A percentile compares a stretch with the other conserved stretches of the same genome.
phyloP scores from a whole-genome alignment of 139 green algal species.

The Spirogloea muscicola region DNA sequence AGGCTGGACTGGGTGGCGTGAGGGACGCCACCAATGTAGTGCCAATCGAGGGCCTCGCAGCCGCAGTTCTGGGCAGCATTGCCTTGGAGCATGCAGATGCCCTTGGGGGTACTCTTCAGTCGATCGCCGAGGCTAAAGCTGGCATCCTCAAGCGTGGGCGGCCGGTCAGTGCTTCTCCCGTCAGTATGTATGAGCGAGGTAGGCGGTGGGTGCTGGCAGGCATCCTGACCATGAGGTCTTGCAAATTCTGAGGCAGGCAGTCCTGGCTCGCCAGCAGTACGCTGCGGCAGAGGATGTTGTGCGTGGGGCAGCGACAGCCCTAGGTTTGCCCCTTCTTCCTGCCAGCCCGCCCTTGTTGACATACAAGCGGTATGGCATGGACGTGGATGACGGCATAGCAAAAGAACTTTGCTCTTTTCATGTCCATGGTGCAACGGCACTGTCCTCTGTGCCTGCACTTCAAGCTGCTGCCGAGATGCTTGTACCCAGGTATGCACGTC shows the following conservation, averaged over 20 bases:
- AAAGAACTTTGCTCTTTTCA: background rate
- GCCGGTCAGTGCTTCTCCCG: conserved; percentile 17
- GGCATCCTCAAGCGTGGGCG: conserved; percentile 11
- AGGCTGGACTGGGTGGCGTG: conserved; percentile 13
- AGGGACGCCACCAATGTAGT: conserved; percentile 28
- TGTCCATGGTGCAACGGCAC: too few relatives aligned
- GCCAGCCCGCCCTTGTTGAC: background rate
- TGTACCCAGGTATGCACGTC: too few relatives aligned
- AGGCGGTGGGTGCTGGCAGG: background rate
- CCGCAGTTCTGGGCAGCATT: background rate
- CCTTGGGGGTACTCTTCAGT: conserved; percentile 12
- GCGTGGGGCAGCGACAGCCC: background rate
- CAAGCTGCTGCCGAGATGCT: too few relatives aligned
- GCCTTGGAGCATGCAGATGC: conserved; percentile 17
- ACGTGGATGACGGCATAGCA: background rate
- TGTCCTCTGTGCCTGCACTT: too few relatives aligned
- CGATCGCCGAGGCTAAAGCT: conserved; percentile 7
- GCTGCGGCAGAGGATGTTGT: background rate
- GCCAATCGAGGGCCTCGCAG: background rate
- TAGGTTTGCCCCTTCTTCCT: background rate
- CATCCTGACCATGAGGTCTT: background rate
- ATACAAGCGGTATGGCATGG: background rate
- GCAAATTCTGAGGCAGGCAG: background rate
- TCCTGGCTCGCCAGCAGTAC: background rate
- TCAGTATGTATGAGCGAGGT: background rate